Conservation (phyloP, 1,284 basidiomycete genomes). For the Fomitopsis palustris region DNA sequence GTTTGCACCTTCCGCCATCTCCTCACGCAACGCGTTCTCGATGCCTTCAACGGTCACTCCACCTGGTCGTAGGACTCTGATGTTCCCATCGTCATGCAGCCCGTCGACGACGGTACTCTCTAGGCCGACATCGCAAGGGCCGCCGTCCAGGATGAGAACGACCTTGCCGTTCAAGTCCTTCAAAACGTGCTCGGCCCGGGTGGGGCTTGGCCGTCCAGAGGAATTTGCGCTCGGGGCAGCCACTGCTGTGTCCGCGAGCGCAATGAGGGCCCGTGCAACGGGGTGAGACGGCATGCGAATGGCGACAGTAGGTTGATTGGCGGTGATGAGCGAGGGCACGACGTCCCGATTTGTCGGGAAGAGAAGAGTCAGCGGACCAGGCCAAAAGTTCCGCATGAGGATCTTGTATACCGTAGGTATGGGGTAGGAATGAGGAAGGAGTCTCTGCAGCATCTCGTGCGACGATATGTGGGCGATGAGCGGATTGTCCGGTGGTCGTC, state of each 20-base stretch:
- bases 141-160: conserved; percentile 88
- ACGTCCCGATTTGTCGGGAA: conserved; percentile 70
- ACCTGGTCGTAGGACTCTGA: conserved; percentile 89
- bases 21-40: conserved; percentile 51
- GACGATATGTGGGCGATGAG: conserved; percentile 97
- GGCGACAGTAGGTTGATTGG: conserved; percentile 81
- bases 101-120: conserved; percentile 97
- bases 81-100: conserved; percentile 61
- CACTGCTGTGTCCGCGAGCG: conserved; percentile 70
- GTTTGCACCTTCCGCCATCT: conserved; percentile 30
- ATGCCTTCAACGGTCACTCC: conserved; percentile 92
- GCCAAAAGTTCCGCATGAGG: conserved; percentile 89
- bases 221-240: conserved; percentile 97
- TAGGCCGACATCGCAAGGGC: conserved; percentile 84
- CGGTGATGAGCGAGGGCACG: conserved; percentile 71
- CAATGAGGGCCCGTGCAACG: conserved; percentile 88
- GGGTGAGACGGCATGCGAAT: conserved; percentile 95
- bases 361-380: conserved; percentile 89
- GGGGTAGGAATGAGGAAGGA: conserved; percentile 64
- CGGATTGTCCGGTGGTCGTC: conserved; percentile 93
- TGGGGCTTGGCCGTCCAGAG: conserved; percentile 93
- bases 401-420: conserved; percentile 64
- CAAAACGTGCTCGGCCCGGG: conserved; percentile 84
- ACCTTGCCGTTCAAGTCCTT: conserved; percentile 78
- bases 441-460: conserved; percentile 69